phyloP scores from a whole-genome alignment of 2,329 filamentous ascomycete species.

The Cytospora schulzeri region DNA sequence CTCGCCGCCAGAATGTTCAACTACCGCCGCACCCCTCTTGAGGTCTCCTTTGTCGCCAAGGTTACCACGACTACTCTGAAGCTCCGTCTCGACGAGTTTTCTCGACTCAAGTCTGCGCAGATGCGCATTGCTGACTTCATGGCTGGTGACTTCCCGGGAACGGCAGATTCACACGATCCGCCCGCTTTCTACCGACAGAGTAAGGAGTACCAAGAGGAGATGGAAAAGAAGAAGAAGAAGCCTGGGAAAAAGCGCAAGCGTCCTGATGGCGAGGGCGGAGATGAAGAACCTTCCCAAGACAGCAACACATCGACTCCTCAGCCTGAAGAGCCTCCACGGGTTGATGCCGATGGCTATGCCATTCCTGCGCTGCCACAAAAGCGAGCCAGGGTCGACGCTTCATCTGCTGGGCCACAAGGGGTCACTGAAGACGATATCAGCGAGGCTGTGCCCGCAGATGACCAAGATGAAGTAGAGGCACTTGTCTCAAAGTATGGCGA shows the following conservation, averaged over 20 bases:
- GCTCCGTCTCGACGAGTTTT: slow-evolving; percentile 90
- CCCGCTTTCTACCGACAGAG: slow-evolving; percentile 76
- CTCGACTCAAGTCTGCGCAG: slow-evolving; percentile 78
- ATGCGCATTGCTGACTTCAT: slow-evolving; percentile 80
- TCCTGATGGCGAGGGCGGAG: slow-evolving; percentile 32
- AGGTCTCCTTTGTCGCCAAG: slow-evolving; percentile 98
- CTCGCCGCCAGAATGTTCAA: slow-evolving; percentile 98
- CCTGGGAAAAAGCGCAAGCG: slow-evolving; percentile 48
- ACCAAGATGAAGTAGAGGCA: slow-evolving; percentile 30
- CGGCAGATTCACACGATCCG: slow-evolving; percentile 76
- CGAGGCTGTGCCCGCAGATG: slow-evolving; percentile 26
- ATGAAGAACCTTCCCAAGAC: slow-evolving; percentile 35
- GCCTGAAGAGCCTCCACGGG: slow-evolving; percentile 35
- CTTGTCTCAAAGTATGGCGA: slow-evolving; percentile 51
- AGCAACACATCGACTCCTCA: slow-evolving; percentile 37
- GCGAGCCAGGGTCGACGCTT: background rate
- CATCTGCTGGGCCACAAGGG: slow-evolving; percentile 21
- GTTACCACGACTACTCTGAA: slow-evolving; percentile 92
- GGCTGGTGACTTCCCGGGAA: slow-evolving; percentile 11
- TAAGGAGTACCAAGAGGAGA: slow-evolving; percentile 58
- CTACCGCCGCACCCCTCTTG: slow-evolving; percentile 86
- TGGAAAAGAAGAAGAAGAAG: slow-evolving; percentile 48
- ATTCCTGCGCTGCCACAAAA: slow-evolving; percentile 56
- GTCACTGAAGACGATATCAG: slow-evolving; percentile 35
- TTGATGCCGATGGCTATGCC: slow-evolving; percentile 68